Percentiles rank a stretch among this genome's conserved stretches.
Conservation (phyloP, 2,329 filamentous ascomycete species). For the Coniella vitis region DNA sequence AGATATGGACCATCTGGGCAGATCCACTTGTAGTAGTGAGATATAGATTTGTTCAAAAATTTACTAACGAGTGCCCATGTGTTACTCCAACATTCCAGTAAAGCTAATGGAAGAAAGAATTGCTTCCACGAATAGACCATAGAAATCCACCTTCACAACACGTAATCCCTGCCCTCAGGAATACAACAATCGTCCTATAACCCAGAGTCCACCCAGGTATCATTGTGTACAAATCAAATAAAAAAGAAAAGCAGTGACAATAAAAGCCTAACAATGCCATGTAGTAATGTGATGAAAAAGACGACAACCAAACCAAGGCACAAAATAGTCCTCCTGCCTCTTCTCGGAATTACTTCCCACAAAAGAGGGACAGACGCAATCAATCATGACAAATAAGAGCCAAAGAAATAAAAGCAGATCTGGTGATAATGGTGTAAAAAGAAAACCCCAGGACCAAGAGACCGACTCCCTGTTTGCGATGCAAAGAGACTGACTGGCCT, state of each 20-base stretch:
- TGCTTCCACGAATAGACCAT: too few species aligned
- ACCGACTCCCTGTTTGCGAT: constrained; percentile 3
- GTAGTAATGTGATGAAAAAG: background rate
- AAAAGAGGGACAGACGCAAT: background rate
- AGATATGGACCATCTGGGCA: too few species aligned
- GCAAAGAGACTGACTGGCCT: background rate
- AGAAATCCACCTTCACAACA: too few species aligned
- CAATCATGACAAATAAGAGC: too few species aligned
- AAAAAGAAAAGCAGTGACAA: background rate
- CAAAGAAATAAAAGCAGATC: too few species aligned
- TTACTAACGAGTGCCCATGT: too few species aligned
- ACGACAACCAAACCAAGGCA: background rate
- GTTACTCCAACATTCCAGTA: too few species aligned
- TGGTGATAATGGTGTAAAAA: background rate
- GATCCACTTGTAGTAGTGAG: too few species aligned
- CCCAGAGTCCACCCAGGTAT: constrained; percentile 14
- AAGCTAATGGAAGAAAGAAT: too few species aligned
- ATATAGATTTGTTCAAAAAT: too few species aligned
- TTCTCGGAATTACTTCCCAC: background rate
- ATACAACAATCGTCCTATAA: background rate
- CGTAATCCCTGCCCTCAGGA: too few species aligned
- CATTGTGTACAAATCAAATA: constrained; percentile 8
- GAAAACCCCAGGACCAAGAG: background rate
- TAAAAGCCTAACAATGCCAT: constrained; percentile 1
- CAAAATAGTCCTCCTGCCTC: background rate